Conservation (phyloP, 805 yeast genomes). For the Metschnikowia arizonensis region DNA sequence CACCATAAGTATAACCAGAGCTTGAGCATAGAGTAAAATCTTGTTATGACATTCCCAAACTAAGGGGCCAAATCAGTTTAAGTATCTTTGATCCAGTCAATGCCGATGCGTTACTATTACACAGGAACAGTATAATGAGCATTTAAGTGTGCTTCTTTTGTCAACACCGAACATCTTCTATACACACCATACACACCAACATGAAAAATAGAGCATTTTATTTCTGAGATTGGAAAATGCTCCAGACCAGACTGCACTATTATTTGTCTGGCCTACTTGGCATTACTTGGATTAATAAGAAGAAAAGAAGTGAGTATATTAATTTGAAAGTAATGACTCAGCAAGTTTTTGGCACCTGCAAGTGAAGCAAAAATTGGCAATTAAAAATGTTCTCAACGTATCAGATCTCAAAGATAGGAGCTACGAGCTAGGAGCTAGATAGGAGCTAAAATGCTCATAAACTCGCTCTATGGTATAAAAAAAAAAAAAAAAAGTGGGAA, state of each 20-base stretch:
- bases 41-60: no score
- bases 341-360: not conserved
- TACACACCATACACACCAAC: constrained; percentile 1
- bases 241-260: no score
- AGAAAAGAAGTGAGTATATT: no score
- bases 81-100: not conserved
- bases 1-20: not conserved
- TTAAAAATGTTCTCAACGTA: not conserved
- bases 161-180: not conserved
- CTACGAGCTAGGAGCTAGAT: no score
- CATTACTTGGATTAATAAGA: no score
- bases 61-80: not conserved
- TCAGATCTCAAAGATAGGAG: not conserved
- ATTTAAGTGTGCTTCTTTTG: constrained; percentile 1
- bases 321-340: no score
- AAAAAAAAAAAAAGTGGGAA: no score
- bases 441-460: not conserved
- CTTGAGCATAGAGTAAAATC: not conserved
- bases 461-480: not conserved
- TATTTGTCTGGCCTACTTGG: not conserved
- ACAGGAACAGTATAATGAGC: constrained; percentile 4
- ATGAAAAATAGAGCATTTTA: constrained; percentile 1
- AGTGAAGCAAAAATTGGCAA: not conserved
- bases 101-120: not conserved
- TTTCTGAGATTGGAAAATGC: constrained; percentile 1